Evolutionary conservation across 805 yeast species (phyloP), one percentile per base, ranked within the genome.

Genomic region (Saccharomycopsis fibuligera): DNA sequence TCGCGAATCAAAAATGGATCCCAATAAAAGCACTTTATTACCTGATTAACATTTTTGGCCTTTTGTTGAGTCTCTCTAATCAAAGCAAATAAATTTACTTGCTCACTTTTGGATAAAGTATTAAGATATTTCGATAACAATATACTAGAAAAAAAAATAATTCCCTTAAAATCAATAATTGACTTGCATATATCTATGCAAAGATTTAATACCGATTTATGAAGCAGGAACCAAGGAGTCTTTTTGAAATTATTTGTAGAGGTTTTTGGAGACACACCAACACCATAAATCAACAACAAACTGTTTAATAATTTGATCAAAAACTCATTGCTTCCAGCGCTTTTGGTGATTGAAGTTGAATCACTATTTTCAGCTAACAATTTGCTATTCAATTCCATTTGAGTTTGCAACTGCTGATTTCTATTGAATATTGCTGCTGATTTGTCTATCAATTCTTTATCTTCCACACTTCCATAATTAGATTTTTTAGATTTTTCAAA

Each of bases 1-100:
- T 70, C 73, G 51, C 90, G 68, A 1, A 86, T 66, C 6, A 91
- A 48, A 48, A 70, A 74, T 0, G 82, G 79, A 62, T 91, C 96
- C 86, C 95, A 86, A 58, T 86, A 87, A 1, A 68, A 64, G 9
- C 65, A 53, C 1, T 56, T 56, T 10, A 68, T 55, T 6, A 47
- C 29, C 49, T 59, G 50, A 10, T 64, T 58, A 14, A 53, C 44
- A 1, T 53, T 56, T 12, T 53, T 59, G 3, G 57, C 45, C 8
- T 64, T 47, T 38, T 61, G 42, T 50, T 67, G 58, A 52, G 60
- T 49, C 1, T 58, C 53, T 30, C 61, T 66, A 8, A 82, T 56
- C 2, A 60, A 63, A 5, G 56, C 51, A 50, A 66, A 62, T 2
- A 75, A 52, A 12, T 61, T 62, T 2, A 64, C 53, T 59, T 86